Base-by-base conservation (phyloP, 169 alveolate genomes). In the Eimeria acervulina region DNA sequence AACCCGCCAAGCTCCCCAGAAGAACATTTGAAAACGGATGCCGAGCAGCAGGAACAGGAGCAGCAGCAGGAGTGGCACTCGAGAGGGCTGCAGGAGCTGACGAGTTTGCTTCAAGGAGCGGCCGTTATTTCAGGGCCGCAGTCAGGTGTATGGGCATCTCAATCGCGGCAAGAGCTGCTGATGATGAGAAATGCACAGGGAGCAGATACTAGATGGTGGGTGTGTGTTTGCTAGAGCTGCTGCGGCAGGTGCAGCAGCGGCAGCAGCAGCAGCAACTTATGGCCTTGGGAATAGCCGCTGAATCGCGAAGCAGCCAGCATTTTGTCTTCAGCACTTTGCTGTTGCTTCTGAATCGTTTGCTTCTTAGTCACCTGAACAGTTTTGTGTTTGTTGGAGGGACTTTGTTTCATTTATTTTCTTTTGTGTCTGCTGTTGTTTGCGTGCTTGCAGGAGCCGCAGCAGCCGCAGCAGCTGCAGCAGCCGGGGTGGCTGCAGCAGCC, bases 81-180 rank as follows among this genome's bases (percentile, higher is more conserved):
- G 17, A 19, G 33, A 26, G 70, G 28, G 72, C 76, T 83, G 52
- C 76, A 83, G 17, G 91, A 83, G 3, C 51, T 83, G 33, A 51
- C 91, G 17, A 83, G 42, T 52, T 83, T 83, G 91, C 91, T 83
- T 44, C 91, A 83, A n/a, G 91, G 91, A 26, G 91, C 91, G 15
- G 70, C 76, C 12, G 91, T 83, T 36, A 19, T 83, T 51, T 38
- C 61, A 23, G 91, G 91, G 76, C 91, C 91, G 12, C 36, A 28
- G 38, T 47, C 76, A 47, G 74, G 74, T 83, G 91, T 47, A 38
- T 83, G 91, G 91, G 40, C 91, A 47, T 42, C 70, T 51, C 52
- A 83, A 19, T 52, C 15, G 40, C 21, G 70, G 26, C 91, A 83
- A 66, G 74, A 83, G 26, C 76, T 83, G 91, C 91, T 83, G 38